Base-by-base conservation (phyloP, 1,284 basidiomycete species). In the Volvariella surrecta region DNA sequence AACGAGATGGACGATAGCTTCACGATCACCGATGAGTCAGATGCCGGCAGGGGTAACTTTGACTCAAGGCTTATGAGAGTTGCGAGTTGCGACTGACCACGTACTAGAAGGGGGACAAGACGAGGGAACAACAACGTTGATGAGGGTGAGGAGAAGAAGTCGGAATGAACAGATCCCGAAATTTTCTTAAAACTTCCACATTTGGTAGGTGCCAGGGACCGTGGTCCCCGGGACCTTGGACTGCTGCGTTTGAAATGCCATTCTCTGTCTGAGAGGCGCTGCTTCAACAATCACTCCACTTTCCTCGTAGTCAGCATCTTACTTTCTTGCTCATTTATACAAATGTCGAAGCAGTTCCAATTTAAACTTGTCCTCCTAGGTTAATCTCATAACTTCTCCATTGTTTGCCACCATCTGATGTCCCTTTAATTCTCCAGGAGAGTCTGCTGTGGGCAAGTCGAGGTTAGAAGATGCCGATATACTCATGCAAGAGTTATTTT, bases 361-460 rank as follows among this genome's bases (percentile, higher is more conserved):
- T 89, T 88, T 68, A 95, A 95, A 64, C 85, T 95, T 52, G 91
- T 95, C 46, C 76, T 95, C 32, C 78, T 95, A 48, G 91, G 91
- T 92, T 41, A 50, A 72, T 63, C 7, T 39, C 16, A 30, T 22
- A 35, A 39, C 22, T 24, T 24, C 39, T 2, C 21, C 6, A 13
- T 32, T 24, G 52, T 42, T 13, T 24, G 43, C 55, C 34, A 16
- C 42, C 10, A 39, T 10, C 37, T 35, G 43, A 42, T 35, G 24
- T 30, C 30, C 47, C 28, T 49, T 20, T 16, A 21, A 43, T 34
- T 8, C 31, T 44, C 2, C 58, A 90, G 92, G 94, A 57, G 94
- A 98, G 69, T 95, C 91, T 37, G 93, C 95, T 37, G 94, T 98
- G 37, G 94, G 94, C 46, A 98, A 98, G 75, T 96, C 92, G 49